These are phyloP conservation scores for Ziziphus jujuba DNA, from an alignment of 306 rosid genomes.

Conservation along the genomic window DNA sequence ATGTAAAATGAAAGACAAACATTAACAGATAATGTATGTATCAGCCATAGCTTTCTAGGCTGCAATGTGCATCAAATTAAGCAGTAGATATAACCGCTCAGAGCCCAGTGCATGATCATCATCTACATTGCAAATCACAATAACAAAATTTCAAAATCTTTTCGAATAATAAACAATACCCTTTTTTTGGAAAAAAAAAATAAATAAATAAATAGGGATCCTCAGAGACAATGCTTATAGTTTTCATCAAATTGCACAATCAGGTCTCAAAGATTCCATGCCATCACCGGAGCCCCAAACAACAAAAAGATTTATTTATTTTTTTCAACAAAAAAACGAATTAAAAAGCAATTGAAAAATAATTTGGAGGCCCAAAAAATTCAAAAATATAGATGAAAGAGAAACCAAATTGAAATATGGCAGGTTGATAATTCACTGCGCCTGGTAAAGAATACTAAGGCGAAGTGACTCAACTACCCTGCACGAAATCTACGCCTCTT, in stretches of 20 bases:
- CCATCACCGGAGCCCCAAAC: constrained; percentile 76
- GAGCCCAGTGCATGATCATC: constrained; percentile 98
- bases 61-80: constrained; percentile 65
- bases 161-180: not conserved
- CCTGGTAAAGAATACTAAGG: constrained; percentile 49
- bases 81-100: constrained; percentile 53
- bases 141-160: not conserved
- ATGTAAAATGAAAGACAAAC: not conserved
- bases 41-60: constrained; percentile 99
- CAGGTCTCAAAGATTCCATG: constrained; percentile 99
- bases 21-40: constrained; percentile 21
- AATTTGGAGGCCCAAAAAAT: rapidly evolving
- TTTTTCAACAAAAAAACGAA: not conserved
- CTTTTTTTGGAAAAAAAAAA: not conserved
- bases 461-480: constrained; percentile 88
- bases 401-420: constrained; percentile 30
- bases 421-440: constrained; percentile 75
- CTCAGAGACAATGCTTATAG: constrained; percentile 88
- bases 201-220: constrained; percentile 9
- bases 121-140: constrained; percentile 5
- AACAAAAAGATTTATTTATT: not conserved
- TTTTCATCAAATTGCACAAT: constrained; percentile 68
- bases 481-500: constrained; percentile 57
- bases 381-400: no score
- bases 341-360: not conserved